phyloP scores from a whole-genome alignment of 1,139 yeast species.

The Yamadazyma membranifaciens region DNA sequence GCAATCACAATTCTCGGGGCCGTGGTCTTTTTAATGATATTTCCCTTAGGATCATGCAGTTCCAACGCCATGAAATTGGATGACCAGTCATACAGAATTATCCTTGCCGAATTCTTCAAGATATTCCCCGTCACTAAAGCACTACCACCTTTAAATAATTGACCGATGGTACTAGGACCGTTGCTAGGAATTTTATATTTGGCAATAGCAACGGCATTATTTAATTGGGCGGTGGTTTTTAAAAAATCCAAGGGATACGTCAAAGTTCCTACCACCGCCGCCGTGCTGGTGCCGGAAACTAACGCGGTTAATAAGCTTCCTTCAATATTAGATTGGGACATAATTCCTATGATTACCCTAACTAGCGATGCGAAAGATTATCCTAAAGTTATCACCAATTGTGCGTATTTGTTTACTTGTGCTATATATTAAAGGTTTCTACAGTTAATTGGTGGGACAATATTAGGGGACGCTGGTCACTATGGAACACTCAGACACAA shows the following conservation, averaged over 20 bases:
- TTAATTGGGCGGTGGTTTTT: conserved; percentile 71
- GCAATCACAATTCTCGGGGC: conserved; percentile 80
- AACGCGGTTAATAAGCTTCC: conserved; percentile 57
- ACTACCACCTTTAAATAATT: conserved; percentile 70
- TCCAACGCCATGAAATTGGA: conserved; percentile 72
- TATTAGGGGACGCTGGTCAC: neutral
- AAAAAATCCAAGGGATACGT: conserved; percentile 85
- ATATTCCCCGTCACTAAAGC: conserved; percentile 78
- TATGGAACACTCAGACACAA: neutral
- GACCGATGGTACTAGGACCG: conserved; percentile 39
- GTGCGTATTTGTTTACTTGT: too few species aligned
- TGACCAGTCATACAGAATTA: conserved; percentile 73
- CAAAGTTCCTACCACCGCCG: conserved; percentile 64
- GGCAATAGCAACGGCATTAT: conserved; percentile 34
- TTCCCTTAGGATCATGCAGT: conserved; percentile 29
- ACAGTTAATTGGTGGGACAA: too few species aligned
- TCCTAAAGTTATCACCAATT: too few species aligned
- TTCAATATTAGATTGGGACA: conserved; percentile 13
- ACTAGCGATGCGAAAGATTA: too few species aligned
- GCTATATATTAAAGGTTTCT: too few species aligned
- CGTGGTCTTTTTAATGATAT: conserved; percentile 43
- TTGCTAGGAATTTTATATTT: conserved; percentile 39
- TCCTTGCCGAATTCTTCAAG: conserved; percentile 69
- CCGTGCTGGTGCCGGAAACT: conserved; percentile 74
- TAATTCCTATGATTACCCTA: too few species aligned